Percentiles rank a stretch among this genome's conserved stretches.
These are phyloP conservation scores for Acanthamoeba sp. DNA, from an alignment of 208 protist species.

Conservation along the genomic window DNA sequence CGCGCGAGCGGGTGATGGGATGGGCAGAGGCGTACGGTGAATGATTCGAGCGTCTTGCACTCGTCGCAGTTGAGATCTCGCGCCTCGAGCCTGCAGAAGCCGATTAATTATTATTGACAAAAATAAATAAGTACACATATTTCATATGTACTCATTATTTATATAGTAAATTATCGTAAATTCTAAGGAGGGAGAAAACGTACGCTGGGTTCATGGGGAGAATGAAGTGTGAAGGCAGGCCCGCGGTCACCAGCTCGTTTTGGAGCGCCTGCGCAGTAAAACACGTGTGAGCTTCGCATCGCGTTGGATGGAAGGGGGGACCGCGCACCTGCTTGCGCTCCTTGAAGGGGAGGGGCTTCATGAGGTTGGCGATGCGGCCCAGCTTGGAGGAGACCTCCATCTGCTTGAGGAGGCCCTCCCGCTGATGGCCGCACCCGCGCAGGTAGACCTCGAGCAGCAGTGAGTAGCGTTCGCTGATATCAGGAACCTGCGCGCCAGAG, in stretches of 20 bases:
- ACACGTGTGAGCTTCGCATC: not conserved
- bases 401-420: constrained; percentile 21
- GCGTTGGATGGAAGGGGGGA: no score
- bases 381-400: constrained; percentile 26
- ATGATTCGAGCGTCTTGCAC: not conserved
- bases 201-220: constrained; percentile 18
- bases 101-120: no score
- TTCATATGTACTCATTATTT: no score
- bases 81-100: not conserved
- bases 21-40: not conserved
- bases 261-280: not conserved
- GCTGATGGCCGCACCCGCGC: constrained; percentile 76
- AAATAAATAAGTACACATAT: no score
- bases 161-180: no score
- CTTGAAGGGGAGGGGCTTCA: constrained; percentile 53
- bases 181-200: no score
- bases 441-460: constrained; percentile 86
- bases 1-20: not conserved
- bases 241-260: not conserved
- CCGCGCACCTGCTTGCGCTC: not conserved
- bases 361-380: not conserved
- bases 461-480: constrained; percentile 84
- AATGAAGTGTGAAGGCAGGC: constrained; percentile 7
- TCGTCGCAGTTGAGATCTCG: not conserved
- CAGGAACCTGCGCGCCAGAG: constrained; percentile 77